Evolutionary conservation across 805 yeast species (phyloP).

Genomic region (Peterozyma xylosa): DNA sequence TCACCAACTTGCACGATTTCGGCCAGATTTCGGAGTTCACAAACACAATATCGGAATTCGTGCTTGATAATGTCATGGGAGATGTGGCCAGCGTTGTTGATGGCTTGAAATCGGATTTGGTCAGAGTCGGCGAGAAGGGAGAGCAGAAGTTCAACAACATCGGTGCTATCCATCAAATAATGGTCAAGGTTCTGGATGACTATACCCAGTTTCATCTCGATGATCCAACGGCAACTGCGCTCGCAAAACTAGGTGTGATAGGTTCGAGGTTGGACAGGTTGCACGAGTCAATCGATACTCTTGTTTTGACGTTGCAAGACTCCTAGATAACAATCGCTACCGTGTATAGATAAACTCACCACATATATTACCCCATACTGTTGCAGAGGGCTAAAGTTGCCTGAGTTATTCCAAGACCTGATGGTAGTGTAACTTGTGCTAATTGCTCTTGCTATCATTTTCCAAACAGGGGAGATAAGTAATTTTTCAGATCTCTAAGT

Average conservation of each 20-base stretch:
- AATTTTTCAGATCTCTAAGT: too few relatives aligned
- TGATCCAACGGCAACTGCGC: background rate
- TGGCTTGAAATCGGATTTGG: background rate
- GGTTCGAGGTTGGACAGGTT: background rate
- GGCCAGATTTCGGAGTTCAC: background rate
- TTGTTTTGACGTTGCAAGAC: background rate
- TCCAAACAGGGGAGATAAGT: too few relatives aligned
- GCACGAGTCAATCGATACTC: background rate
- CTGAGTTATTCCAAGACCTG: too few relatives aligned
- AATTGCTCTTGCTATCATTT: too few relatives aligned
- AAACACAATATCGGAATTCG: background rate
- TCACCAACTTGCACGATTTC: background rate
- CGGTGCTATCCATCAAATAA: background rate
- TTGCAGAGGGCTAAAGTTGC: too few relatives aligned
- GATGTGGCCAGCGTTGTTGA: background rate
- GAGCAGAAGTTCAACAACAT: background rate
- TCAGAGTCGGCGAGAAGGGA: background rate
- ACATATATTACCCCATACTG: too few relatives aligned
- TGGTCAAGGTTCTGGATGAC: background rate
- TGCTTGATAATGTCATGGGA: background rate
- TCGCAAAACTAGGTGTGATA: background rate
- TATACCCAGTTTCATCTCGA: background rate
- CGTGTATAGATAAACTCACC: too few relatives aligned
- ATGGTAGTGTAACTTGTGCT: too few relatives aligned
- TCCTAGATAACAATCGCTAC: too few relatives aligned